These are phyloP conservation scores for Paracoccidioides brasiliensis DNA, from an alignment of 2,329 filamentous ascomycete species.

Conservation along the genomic window DNA sequence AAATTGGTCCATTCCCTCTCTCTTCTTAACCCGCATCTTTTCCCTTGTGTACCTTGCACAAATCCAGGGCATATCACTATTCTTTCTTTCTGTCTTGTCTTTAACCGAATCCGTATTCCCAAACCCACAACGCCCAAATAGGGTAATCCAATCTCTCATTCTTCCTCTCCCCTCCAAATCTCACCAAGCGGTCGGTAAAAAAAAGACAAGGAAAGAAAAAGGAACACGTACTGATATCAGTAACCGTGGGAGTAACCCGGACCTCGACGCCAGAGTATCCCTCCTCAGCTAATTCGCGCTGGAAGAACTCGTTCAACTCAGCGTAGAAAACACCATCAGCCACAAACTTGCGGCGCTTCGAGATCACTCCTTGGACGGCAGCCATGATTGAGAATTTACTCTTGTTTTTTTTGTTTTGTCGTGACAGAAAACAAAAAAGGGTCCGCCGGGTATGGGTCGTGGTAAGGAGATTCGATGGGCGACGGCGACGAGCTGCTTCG, in stretches of 20 bases:
- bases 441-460: slow-evolving; percentile 5
- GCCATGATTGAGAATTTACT: slow-evolving; percentile 35
- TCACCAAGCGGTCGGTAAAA: no score
- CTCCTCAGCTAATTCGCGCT: slow-evolving; percentile 99
- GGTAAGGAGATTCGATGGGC: slow-evolving; percentile 4
- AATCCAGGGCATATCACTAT: no score
- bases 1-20: no score
- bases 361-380: slow-evolving; percentile 39
- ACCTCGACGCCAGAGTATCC: slow-evolving; percentile 99
- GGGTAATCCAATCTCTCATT: slow-evolving; percentile 5
- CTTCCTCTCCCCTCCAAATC: slow-evolving; percentile 7
- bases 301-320: slow-evolving; percentile 99
- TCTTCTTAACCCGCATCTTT: no score
- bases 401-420: slow-evolving; percentile 16
- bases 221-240: slow-evolving; percentile 68
- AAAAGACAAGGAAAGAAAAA: slow-evolving; percentile 7
- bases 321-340: slow-evolving; percentile 99
- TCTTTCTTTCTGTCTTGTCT: no score
- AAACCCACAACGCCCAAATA: slow-evolving; percentile 1
- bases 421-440: slow-evolving; percentile 16
- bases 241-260: slow-evolving; percentile 98
- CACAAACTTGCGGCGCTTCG: slow-evolving; percentile 58
- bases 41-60: no score
- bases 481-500: not conserved
- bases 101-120: not conserved